Evolutionary conservation across 768 basidiomycete species (phyloP).

Genomic region (Leccinum truebloodii): DNA sequence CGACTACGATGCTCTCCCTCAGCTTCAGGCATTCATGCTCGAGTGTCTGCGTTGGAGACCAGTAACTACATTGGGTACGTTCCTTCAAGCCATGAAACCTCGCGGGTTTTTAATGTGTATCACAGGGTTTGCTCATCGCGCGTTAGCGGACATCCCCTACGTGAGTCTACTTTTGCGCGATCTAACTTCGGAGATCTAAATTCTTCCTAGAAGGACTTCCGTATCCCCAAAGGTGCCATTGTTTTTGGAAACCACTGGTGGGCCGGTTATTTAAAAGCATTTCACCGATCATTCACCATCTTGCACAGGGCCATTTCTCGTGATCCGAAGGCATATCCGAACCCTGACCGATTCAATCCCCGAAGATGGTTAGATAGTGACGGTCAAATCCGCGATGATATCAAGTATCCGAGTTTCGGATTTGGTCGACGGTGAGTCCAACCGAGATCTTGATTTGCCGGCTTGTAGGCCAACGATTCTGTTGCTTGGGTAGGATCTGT

Average conservation of each 20-base stretch:
- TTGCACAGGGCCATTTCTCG: conserved; percentile 50
- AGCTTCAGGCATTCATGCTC: conserved; percentile 41
- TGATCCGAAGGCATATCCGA: conserved; percentile 56
- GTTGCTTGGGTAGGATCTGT: conserved; percentile 47
- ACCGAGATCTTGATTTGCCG: background rate
- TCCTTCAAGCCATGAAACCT: background rate
- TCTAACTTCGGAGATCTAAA: conserved; percentile 2
- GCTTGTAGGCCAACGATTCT: background rate
- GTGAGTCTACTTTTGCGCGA: conserved; percentile 32
- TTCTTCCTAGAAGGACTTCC: conserved; percentile 31
- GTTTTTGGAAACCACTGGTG: conserved; percentile 41
- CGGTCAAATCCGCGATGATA: conserved; percentile 48
- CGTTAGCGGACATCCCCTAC: conserved; percentile 65
- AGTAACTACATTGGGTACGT: conserved; percentile 34
- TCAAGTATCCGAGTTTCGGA: conserved; percentile 56
- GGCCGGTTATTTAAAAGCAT: background rate
- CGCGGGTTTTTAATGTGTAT: background rate
- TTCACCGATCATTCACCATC: background rate
- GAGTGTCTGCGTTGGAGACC: conserved; percentile 47
- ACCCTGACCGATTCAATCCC: conserved; percentile 60
- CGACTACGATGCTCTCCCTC: conserved; percentile 38
- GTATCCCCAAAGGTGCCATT: conserved; percentile 38
- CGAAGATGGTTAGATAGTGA: conserved; percentile 51
- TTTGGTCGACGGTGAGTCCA: conserved; percentile 46
- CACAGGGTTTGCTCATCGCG: conserved; percentile 61